Base-by-base conservation (phyloP, 805 yeast genomes). In the Lipomyces spencermartinsiae region DNA sequence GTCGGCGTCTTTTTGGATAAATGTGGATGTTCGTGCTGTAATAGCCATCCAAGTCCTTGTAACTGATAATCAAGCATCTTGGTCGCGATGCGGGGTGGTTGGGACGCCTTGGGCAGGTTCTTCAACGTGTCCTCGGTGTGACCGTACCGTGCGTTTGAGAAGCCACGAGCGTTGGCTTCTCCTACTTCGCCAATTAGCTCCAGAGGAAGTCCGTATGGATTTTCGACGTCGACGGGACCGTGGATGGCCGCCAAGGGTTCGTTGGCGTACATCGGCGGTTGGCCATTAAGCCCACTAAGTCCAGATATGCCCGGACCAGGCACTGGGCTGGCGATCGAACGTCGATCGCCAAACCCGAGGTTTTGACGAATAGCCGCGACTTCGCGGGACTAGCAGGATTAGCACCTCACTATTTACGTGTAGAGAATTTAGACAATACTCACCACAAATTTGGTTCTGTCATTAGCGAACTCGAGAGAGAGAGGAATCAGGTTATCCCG, bases 1-100 rank as follows among this genome's bases (percentile, higher is more conserved):
- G 58, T 59, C 34, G 61, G 31, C 25, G 59, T 59, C 19, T 59
- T 61, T 37, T 51, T 54, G n/a, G 54, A 57, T 12, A 68, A 46
- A 34, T 39, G 53, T 8, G 71, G 71, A 58, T 68, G 71, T 57
- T 68, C 71, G 25, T 63, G 66, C 56, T 62, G 59, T 5, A 68
- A 12, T 9, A 68, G 62, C 71, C 71, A 68, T 10, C 57, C 71
- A 12, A 68, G 65, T 19, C 71, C 71, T 37, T 68, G 71, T 25
- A 46, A 59, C 51, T 68, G 71, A 59, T 68, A 68, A 31, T 65
- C 60, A 10, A 68, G 69, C 59, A 68, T 51, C 43, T 65, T 59
- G 8, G 71, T 68, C 16, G 33, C 16, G 6, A 68, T 33, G 1
- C 64, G 64, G 1, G 39, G 5, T 3, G 71, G 71, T 43, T 68